Evolutionary conservation across 2,329 filamentous ascomycete species (phyloP), one percentile per base, ranked within the genome.

Genomic region (Raffaelea albimanens): DNA sequence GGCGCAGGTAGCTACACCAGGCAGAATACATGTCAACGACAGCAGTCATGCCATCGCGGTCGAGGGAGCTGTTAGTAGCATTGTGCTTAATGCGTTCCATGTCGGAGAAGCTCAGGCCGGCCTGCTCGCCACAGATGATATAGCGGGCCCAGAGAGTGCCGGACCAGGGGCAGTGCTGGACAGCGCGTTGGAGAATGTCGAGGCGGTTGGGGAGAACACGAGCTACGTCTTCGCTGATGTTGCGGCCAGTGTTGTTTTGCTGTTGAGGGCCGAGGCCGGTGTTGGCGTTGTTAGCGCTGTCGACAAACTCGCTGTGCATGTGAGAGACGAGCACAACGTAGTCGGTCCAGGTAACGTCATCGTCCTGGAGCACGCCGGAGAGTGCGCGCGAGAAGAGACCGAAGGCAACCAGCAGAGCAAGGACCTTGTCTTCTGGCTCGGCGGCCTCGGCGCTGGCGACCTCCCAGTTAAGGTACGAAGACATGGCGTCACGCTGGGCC

Each of bases 1-100:
- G 84, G 55, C 91, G 88, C 19, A 98, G 74, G 57, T 91, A 97
- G 44, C 88, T 89, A 60, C 91, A 96, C 93, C 93, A 98, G 0
- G 90, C 85, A 46, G 87, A 82, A 59, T 96, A 89, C 59, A 97
- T 87, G 57, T 95, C 88, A 50, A 97, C 77, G 29, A 96, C 81
- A 55, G 90, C 86, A 44, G 88, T 81, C 74, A 96, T 84, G 21
- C 89, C 90, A 52, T 88, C 82, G 53, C 85, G 82, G 61, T 95
- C 89, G 5, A 97, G 73, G 9, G 88, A 83, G 21, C 87, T 88
- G 59, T 83, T 87, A 0, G 90, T 97, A 7, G 93, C 93, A 40
- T 83, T 82, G 63, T 96, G 88, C 65, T 98, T 98, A 63, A 96
- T 89, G 38, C 82, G 76, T 57, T 94, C 87, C 45, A 97, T 87